Conservation (phyloP, 2,329 filamentous ascomycete species). For the Mycosphaerella sp. region DNA sequence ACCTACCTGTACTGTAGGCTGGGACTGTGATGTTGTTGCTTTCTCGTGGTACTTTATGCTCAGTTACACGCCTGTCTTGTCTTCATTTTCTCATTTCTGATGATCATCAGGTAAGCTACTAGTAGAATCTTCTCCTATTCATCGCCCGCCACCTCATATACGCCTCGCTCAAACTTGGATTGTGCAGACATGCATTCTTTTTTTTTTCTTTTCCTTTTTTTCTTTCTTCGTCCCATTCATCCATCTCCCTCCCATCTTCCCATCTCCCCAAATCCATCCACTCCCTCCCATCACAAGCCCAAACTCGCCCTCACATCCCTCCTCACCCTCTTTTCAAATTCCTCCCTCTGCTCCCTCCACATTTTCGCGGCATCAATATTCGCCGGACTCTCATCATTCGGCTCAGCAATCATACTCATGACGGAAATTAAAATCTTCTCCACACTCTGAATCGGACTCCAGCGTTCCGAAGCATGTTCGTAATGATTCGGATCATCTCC, state of each 20-base stretch:
- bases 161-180: too few relatives aligned
- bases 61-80: too few relatives aligned
- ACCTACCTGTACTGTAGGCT: too few relatives aligned
- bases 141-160: too few relatives aligned
- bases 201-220: too few relatives aligned
- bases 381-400: conserved; percentile 92
- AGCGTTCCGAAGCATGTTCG: conserved; percentile 90
- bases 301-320: conserved; percentile 73
- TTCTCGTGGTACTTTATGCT: too few relatives aligned
- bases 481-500: conserved; percentile 98
- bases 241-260: not conserved
- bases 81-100: too few relatives aligned
- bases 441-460: conserved; percentile 94
- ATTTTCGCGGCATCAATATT: conserved; percentile 95
- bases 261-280: not conserved
- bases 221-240: too few relatives aligned
- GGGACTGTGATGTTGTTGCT: too few relatives aligned
- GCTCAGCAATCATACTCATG: conserved; percentile 97
- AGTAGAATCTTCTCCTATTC: too few relatives aligned
- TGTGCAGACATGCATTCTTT: too few relatives aligned
- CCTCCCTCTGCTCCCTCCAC: conserved; percentile 77
- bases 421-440: conserved; percentile 96
- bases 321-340: conserved; percentile 82
- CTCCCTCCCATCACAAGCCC: conserved; percentile 51
- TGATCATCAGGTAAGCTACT: too few relatives aligned